Evolutionary conservation across 345 rosid species (phyloP), one percentile per base, ranked within the genome.

Genomic region (Dipteronia sinensis): DNA sequence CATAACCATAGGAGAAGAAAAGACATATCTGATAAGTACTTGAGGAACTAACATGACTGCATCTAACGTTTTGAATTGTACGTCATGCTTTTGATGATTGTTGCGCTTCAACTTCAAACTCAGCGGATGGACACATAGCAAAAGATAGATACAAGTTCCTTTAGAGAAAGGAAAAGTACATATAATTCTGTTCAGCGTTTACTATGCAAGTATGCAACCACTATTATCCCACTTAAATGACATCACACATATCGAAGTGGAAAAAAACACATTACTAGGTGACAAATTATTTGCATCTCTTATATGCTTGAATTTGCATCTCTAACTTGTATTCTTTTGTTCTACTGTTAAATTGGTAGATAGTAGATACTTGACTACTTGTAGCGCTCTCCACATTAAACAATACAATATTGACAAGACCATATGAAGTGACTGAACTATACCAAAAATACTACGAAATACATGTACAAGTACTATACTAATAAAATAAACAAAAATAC

Each of bases 1-100:
- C 73, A 85, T 42, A 56, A 65, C 65, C 68, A 40, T 69, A 49
- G 64, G 63, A 79, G 71, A 78, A 55, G n/a, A 84, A 25, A 73
- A 70, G 47, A 34, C 12, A 22, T 34, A 9, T 34, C n/a, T 38
- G 29, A 29, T 65, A 38, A 76, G 69, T 56, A 63, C 58, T 74
- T 63, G 31, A 27, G 44, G 44, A 74, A 46, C 62, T 46, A 29
- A 75, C 63, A 63, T 58, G 42, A 73, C 17, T 11, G 63, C 27
- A 65, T 65, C 49, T 11, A 65, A 63, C 63, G 1, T 27, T 74
- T 46, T 17, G 19, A 74, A 74, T 2, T 56, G 38, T 11, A 34
- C 31, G 42, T 1, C 4, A 27, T 20, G 20, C n/a, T 16, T 65
- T 16, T 13, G 17, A 66, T 40, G 38, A 65, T 3, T 65, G 51